Conservation (phyloP, 1,139 yeast genomes). For the Sugiyamaella sp. region DNA sequence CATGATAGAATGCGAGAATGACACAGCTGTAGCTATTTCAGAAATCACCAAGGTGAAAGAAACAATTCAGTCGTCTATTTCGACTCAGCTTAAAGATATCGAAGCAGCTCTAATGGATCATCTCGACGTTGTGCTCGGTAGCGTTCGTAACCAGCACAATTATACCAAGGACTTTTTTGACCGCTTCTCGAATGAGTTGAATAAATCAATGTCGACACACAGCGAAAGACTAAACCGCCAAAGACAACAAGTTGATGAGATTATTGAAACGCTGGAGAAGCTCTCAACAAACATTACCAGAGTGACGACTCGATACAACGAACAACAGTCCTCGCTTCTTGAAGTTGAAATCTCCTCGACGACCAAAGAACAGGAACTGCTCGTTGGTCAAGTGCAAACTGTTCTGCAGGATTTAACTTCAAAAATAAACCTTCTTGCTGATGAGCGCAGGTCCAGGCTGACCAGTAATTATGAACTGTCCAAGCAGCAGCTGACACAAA, state of each 20-base stretch:
- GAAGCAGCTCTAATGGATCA: background rate
- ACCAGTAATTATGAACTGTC: constrained; percentile 1
- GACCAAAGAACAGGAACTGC: constrained; percentile 10
- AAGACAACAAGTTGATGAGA: constrained; percentile 12
- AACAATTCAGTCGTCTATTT: constrained; percentile 1
- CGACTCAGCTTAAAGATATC: background rate
- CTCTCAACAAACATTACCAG: constrained; percentile 3
- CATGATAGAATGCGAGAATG: constrained; percentile 4
- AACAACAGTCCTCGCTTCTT: constrained; percentile 4
- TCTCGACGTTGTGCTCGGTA: constrained; percentile 7
- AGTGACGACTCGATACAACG: constrained; percentile 8
- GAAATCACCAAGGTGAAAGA: constrained; percentile 7
- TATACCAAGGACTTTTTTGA: constrained; percentile 8
- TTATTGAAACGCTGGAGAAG: constrained; percentile 4
- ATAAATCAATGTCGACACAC: background rate
- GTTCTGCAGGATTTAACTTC: constrained; percentile 12
- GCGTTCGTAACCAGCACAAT: constrained; percentile 11
- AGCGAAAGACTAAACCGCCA: constrained; percentile 4
- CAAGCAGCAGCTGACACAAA: background rate
- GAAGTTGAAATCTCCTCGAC: constrained; percentile 9
- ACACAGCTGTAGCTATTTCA: constrained; percentile 1
- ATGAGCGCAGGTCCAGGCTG: constrained; percentile 11
- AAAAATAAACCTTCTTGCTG: constrained; percentile 10
- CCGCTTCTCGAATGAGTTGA: background rate
- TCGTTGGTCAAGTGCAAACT: constrained; percentile 8